phyloP scores from a whole-genome alignment of 148 eudicot genomes.

The Cornus florida region DNA sequence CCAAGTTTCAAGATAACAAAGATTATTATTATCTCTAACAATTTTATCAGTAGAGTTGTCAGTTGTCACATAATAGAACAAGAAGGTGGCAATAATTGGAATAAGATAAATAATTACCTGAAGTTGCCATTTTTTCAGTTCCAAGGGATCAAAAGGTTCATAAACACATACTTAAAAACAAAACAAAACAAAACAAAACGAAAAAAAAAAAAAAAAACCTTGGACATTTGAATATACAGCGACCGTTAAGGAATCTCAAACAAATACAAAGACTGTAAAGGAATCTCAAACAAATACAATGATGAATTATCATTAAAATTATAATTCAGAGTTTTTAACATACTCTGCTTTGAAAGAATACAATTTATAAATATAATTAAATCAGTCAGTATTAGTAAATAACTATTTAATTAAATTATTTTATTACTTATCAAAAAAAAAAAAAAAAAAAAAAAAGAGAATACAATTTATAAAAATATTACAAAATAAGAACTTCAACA shows the following conservation, averaged over 20 bases:
- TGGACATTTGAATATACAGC: slow-evolving; percentile 84
- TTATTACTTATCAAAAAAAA: too few relatives aligned
- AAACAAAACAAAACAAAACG: too few relatives aligned
- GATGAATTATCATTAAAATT: background rate
- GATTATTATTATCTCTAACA: too few relatives aligned
- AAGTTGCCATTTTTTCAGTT: slow-evolving; percentile 85
- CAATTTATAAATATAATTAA: too few relatives aligned
- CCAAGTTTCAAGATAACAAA: too few relatives aligned
- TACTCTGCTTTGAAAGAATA: background rate
- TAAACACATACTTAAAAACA: too few relatives aligned
- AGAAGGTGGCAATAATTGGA: background rate
- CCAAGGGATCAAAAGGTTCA: slow-evolving; percentile 76
- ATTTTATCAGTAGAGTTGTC: background rate
- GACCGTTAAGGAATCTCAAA: slow-evolving; percentile 25
- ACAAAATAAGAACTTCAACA: background rate
- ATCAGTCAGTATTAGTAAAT: too few relatives aligned
- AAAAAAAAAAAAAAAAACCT: too few relatives aligned
- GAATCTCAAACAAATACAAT: slow-evolving; percentile 1
- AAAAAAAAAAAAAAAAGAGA: too few relatives aligned
- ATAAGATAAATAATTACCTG: slow-evolving; percentile 50
- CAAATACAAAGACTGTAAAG: slow-evolving; percentile 12
- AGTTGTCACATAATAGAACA: background rate
- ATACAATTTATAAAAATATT: background rate
- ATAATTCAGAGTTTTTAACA: background rate
- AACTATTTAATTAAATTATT: too few relatives aligned